These are phyloP conservation scores for Phytophthora tentaculata DNA, from an alignment of 352 stramenopile genomes.

Conservation along the genomic window DNA sequence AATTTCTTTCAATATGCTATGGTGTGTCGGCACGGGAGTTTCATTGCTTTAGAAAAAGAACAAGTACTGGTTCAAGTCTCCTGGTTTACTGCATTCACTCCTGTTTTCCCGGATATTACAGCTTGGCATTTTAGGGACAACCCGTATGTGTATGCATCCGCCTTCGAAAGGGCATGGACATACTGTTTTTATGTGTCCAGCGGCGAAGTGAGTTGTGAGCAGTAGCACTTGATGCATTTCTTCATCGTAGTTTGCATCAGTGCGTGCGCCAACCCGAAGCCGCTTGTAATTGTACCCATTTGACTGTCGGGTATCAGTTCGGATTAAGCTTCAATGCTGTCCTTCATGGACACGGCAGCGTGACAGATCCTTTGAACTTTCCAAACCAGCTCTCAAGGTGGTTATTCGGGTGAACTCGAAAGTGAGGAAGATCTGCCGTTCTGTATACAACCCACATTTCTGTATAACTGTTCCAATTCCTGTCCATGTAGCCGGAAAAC, in stretches of 20 bases:
- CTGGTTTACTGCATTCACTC: background rate
- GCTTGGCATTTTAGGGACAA: background rate
- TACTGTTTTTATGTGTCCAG: background rate
- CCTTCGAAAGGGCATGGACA: background rate
- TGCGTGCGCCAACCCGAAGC: background rate
- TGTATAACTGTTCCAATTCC: background rate
- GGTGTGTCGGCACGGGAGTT: background rate
- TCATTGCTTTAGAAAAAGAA: background rate
- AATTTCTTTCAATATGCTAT: background rate
- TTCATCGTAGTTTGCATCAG: background rate
- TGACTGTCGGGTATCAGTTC: background rate
- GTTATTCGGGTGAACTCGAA: background rate
- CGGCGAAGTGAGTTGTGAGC: background rate
- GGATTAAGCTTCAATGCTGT: background rate
- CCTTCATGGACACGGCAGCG: background rate
- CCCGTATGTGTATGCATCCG: background rate
- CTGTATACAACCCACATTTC: background rate
- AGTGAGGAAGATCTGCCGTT: background rate
- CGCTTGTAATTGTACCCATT: background rate
- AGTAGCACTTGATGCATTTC: background rate
- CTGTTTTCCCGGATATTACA: background rate
- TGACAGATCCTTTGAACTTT: background rate
- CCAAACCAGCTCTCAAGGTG: background rate
- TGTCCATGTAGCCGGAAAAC: background rate
- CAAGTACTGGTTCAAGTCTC: background rate